phyloP scores from a whole-genome alignment of 106 monocot genomes.

The Dendrobium chrysotoxum region DNA sequence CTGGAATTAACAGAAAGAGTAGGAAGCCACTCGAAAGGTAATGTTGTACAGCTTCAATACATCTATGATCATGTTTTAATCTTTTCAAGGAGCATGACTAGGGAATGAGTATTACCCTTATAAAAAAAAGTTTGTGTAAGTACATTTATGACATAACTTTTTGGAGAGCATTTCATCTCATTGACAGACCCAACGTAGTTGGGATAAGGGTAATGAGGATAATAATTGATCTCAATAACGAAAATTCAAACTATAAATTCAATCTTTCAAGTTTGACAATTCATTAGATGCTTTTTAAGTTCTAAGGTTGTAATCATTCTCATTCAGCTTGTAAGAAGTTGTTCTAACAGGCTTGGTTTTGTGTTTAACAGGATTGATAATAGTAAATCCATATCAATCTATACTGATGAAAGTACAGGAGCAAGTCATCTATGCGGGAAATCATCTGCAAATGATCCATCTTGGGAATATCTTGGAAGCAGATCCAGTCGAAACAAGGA shows the following conservation, averaged over 20 bases:
- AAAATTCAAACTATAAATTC: background rate
- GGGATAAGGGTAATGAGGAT: background rate
- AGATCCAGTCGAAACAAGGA: slow-evolving; percentile 76
- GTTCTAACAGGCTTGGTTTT: background rate
- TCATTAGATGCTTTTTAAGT: background rate
- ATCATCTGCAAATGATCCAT: slow-evolving; percentile 27
- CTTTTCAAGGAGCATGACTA: background rate
- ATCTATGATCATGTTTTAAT: background rate
- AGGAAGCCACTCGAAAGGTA: slow-evolving; percentile 37
- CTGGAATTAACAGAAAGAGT: slow-evolving; percentile 19
- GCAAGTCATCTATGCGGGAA: slow-evolving; percentile 18
- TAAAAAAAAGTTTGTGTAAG: background rate
- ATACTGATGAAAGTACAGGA: slow-evolving; percentile 43
- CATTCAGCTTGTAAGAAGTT: background rate
- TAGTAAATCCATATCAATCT: slow-evolving; percentile 50
- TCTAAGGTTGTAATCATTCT: background rate
- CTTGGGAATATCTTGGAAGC: slow-evolving; percentile 61
- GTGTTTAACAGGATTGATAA: slow-evolving; percentile 37
- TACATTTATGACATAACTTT: background rate
- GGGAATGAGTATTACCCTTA: background rate
- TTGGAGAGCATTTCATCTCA: background rate
- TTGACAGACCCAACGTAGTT: background rate
- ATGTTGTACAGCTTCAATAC: background rate
- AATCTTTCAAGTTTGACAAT: slow-evolving; percentile 2
- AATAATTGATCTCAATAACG: background rate